These are phyloP conservation scores for Leccinum subtestaceum DNA, from an alignment of 768 basidiomycete genomes.

Conservation along the genomic window DNA sequence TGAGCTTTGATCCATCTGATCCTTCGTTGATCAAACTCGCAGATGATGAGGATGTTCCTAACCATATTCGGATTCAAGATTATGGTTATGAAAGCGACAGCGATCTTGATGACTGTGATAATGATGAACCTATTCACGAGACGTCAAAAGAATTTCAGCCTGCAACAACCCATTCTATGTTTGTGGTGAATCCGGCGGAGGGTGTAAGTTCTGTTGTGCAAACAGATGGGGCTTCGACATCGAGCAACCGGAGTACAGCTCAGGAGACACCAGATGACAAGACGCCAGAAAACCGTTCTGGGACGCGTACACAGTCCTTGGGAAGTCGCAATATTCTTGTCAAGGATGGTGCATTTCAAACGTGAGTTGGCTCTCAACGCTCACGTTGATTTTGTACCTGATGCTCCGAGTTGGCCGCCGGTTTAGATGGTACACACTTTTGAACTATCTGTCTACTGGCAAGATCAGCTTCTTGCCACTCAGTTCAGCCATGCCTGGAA, in stretches of 20 bases:
- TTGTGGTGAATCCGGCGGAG: no score
- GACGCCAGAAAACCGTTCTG: no score
- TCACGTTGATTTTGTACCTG: not conserved
- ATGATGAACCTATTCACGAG: not conserved
- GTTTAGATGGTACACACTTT: not conserved
- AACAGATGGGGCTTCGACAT: no score
- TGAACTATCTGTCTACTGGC: not conserved
- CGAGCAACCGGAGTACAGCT: no score
- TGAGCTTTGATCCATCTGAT: not conserved
- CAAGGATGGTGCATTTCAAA: not conserved
- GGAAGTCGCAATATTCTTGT: not conserved
- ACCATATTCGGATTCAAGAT: not conserved
- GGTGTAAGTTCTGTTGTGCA: no score
- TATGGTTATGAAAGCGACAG: not conserved
- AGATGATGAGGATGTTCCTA: not conserved
- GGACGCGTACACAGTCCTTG: no score
- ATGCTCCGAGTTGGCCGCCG: not conserved
- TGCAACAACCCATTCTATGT: not conserved
- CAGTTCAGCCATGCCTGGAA: not conserved
- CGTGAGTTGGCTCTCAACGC: not conserved
- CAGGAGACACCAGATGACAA: no score
- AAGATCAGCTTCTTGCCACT: not conserved
- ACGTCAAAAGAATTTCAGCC: not conserved
- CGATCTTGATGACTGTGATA: not conserved
- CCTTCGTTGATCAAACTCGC: not conserved